These are phyloP conservation scores for Fusarium lateritium DNA, from an alignment of 2,329 filamentous ascomycete genomes.

Conservation along the genomic window DNA sequence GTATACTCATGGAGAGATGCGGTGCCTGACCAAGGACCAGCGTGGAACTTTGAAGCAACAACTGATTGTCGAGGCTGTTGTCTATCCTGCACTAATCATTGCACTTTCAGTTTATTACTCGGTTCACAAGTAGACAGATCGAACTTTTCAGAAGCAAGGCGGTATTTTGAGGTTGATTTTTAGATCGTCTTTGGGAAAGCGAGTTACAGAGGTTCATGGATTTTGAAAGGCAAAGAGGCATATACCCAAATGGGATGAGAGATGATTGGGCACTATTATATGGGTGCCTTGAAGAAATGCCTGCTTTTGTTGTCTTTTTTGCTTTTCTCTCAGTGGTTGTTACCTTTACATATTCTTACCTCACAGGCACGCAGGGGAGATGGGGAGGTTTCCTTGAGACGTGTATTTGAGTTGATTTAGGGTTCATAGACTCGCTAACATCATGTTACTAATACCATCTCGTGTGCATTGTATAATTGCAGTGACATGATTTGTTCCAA, in stretches of 20 bases:
- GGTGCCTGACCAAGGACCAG: conserved; percentile 55
- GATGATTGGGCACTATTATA: conserved; percentile 5
- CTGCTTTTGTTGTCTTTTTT: conserved; percentile 13
- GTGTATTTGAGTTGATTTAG: conserved; percentile 6
- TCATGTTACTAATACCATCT: conserved; percentile 3
- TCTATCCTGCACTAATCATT: conserved; percentile 53
- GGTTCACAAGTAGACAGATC: conserved; percentile 14
- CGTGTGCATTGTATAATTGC: neutral
- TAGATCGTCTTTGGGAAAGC: conserved; percentile 1
- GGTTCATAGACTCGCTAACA: conserved; percentile 13
- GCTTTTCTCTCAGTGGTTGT: neutral
- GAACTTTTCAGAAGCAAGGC: neutral
- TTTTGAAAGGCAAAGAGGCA: conserved; percentile 11
- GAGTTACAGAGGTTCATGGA: neutral
- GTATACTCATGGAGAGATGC: conserved; percentile 63
- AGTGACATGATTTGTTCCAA: too few relatives aligned
- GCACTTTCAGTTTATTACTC: conserved; percentile 53
- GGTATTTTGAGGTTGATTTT: conserved; percentile 21
- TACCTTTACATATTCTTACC: conserved; percentile 7
- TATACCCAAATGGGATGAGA: neutral
- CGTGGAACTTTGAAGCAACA: conserved; percentile 54
- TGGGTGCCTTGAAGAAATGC: neutral
- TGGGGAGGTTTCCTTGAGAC: neutral
- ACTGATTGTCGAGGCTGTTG: conserved; percentile 55
- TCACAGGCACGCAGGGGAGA: neutral